These are phyloP conservation scores for Cyamopsis tetragonoloba DNA, from an alignment of 306 rosid species.

Conservation along the genomic window DNA sequence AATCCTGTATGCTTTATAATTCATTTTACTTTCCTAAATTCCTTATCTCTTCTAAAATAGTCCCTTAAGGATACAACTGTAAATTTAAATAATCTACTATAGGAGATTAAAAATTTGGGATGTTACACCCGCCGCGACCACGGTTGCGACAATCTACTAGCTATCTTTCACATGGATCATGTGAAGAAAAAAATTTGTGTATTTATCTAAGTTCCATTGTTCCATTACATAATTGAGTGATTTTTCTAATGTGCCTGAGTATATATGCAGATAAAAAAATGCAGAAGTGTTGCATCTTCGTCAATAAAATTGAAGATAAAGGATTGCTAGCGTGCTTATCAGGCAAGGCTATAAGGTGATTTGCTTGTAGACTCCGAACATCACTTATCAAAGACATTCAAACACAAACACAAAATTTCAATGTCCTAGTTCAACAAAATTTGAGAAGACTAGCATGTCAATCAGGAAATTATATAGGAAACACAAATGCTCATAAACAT, in stretches of 20 bases:
- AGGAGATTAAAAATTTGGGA: too few species aligned
- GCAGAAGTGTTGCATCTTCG: conserved; percentile 63
- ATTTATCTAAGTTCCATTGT: not conserved
- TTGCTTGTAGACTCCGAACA: conserved; percentile 34
- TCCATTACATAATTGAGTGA: not conserved
- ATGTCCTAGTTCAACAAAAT: not conserved
- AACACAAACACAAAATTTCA: not conserved
- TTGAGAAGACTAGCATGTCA: not conserved
- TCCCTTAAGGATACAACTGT: too few species aligned
- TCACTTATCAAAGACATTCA: not conserved
- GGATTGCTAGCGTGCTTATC: conserved; percentile 34
- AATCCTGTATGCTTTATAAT: too few species aligned
- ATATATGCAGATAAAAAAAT: not conserved
- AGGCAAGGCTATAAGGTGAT: conserved; percentile 28
- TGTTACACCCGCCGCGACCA: too few species aligned
- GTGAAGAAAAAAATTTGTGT: too few species aligned
- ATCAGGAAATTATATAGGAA: not conserved
- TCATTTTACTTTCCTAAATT: too few species aligned
- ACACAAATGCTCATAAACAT: not conserved
- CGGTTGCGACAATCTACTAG: too few species aligned
- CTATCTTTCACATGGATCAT: too few species aligned
- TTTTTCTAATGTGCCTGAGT: not conserved
- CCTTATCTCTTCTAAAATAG: too few species aligned
- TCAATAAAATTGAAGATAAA: conserved; percentile 36
- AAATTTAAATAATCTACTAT: too few species aligned